These are phyloP conservation scores for Prunus yedoensis DNA, from an alignment of 331 rosid genomes.

Conservation along the genomic window DNA sequence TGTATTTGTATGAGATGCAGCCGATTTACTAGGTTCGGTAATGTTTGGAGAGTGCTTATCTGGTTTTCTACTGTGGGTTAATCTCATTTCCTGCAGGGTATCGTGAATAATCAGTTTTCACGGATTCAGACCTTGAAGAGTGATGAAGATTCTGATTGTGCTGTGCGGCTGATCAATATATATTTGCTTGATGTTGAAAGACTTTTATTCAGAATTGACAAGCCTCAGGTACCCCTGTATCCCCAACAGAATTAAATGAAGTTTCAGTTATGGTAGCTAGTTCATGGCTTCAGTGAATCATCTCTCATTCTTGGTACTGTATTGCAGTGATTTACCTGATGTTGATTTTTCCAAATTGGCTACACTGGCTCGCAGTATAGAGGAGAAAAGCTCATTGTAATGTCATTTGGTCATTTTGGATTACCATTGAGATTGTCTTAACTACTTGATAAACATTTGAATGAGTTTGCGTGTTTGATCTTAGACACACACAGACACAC, in stretches of 20 bases:
- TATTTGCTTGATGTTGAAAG: conserved; percentile 43
- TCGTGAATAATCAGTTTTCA: conserved; percentile 43
- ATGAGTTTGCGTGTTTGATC: too few species aligned
- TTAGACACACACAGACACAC: too few species aligned
- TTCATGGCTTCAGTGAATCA: neutral
- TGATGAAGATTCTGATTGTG: conserved; percentile 30
- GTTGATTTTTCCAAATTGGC: conserved; percentile 37
- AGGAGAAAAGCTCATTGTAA: conserved; percentile 56
- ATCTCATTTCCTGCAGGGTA: conserved; percentile 40
- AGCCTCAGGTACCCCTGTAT: conserved; percentile 33
- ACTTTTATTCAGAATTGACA: conserved; percentile 41
- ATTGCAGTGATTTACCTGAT: conserved; percentile 37
- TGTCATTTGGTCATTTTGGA: too few species aligned
- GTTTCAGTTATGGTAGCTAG: conserved; percentile 16
- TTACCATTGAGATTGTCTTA: too few species aligned
- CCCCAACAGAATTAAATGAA: neutral
- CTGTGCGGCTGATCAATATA: conserved; percentile 32
- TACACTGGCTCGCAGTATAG: conserved; percentile 37
- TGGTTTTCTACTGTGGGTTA: conserved; percentile 6
- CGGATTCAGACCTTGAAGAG: conserved; percentile 23
- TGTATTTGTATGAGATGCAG: neutral
- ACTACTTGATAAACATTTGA: too few species aligned
- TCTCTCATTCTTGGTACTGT: conserved; percentile 10
- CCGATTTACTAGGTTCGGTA: conserved; percentile 3
- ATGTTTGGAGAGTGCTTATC: conserved; percentile 6